Evolutionary conservation across 2,329 filamentous ascomycete genomes (phyloP).

Genomic region (Claviceps maximensis): DNA sequence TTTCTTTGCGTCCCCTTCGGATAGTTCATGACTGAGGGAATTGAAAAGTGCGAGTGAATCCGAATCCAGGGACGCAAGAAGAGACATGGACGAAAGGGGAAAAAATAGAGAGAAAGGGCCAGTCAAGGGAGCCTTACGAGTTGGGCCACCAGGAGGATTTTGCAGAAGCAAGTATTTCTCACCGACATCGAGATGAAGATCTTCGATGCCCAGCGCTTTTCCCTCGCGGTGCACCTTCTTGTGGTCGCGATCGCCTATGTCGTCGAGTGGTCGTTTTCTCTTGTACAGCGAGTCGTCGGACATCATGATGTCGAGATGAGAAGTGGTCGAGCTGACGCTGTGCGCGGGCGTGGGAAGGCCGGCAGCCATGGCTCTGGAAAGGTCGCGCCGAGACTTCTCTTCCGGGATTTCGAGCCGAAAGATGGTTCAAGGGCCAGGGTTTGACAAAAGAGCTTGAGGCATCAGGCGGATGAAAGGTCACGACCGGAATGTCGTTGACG

Average conservation of each 20-base stretch:
- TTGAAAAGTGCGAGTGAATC: background rate
- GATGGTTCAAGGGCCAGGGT: conserved; percentile 40
- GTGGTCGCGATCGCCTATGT: conserved; percentile 39
- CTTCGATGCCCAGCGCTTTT: conserved; percentile 47
- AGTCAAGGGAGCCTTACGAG: conserved; percentile 47
- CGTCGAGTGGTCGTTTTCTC: conserved; percentile 47
- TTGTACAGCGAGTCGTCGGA: conserved; percentile 44
- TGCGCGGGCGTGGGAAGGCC: conserved; percentile 49
- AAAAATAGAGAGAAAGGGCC: conserved; percentile 16
- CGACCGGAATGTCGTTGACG: conserved; percentile 16
- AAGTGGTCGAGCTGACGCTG: conserved; percentile 44
- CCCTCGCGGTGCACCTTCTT: conserved; percentile 53
- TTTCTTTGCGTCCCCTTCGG: conserved; percentile 8
- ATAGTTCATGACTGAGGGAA: conserved; percentile 8
- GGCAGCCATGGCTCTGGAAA: conserved; percentile 27
- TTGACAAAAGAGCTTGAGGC: conserved; percentile 49
- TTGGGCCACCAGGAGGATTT: conserved; percentile 19
- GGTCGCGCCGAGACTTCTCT: conserved; percentile 33
- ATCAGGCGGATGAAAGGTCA: conserved; percentile 51
- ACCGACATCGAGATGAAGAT: conserved; percentile 53
- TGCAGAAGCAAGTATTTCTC: conserved; percentile 53
- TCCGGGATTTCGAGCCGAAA: conserved; percentile 33
- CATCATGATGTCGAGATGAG: conserved; percentile 31
- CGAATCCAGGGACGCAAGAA: conserved; percentile 6
- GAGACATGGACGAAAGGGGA: too few relatives aligned